phyloP scores from a whole-genome alignment of 164 flowering plant genomes.

The Chloranthus sessilifolius region DNA sequence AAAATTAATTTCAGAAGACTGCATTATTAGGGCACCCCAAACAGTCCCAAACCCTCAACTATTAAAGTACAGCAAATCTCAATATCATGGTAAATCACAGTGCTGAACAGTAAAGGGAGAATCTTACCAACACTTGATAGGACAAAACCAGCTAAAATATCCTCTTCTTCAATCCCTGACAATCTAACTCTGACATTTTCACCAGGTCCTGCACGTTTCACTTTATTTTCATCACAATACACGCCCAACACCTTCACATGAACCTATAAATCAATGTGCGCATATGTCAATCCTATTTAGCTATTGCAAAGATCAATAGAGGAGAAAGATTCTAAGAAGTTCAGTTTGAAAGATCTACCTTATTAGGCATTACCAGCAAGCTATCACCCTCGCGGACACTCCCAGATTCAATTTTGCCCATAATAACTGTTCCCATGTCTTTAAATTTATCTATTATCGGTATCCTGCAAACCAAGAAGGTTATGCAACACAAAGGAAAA shows the following conservation, averaged over 20 bases:
- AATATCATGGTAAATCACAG: no score
- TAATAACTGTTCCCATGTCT: constrained; percentile 98
- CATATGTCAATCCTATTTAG: background rate
- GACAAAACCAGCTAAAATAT: constrained; percentile 80
- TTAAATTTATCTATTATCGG: constrained; percentile 95
- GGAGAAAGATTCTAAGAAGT: background rate
- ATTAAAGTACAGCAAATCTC: no score
- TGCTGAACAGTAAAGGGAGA: no score
- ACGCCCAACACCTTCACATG: constrained; percentile 76
- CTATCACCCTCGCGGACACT: constrained; percentile 79
- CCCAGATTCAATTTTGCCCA: constrained; percentile 98
- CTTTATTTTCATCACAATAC: constrained; percentile 71
- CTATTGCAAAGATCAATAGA: background rate
- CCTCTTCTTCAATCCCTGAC: constrained; percentile 92
- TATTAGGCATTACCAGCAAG: constrained; percentile 87
- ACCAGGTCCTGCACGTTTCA: constrained; percentile 76
- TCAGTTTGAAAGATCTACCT: constrained; percentile 38
- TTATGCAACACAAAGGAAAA: background rate
- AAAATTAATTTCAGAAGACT: no score
- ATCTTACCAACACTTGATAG: constrained; percentile 63
- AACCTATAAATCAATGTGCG: constrained; percentile 38
- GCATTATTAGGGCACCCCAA: no score
- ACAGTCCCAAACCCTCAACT: no score
- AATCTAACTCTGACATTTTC: constrained; percentile 82
- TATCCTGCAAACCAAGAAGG: constrained; percentile 48